A percentile compares a stretch with the other conserved stretches of the same genome.
These are phyloP conservation scores for Monilinia aucupariae DNA, from an alignment of 2,329 filamentous ascomycete species.

Conservation along the genomic window DNA sequence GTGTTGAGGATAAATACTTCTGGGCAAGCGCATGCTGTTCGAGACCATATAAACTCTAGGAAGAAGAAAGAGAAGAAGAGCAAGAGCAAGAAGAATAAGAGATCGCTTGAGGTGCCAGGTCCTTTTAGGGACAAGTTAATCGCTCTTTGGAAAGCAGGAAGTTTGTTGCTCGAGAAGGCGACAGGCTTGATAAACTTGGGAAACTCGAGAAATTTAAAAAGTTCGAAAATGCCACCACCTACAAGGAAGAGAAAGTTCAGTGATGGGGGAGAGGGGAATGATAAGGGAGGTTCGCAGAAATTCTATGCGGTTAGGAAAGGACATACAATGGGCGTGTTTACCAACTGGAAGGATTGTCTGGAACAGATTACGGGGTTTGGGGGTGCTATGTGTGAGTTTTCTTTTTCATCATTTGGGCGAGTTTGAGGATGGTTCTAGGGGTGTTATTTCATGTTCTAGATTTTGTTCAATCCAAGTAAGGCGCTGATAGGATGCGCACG, in stretches of 20 bases:
- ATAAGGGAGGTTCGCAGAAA: constrained; percentile 13
- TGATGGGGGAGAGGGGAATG: constrained; percentile 12
- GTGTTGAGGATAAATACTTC: no score
- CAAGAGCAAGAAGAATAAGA: neutral
- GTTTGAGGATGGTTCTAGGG: neutral
- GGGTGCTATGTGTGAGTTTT: constrained; percentile 61
- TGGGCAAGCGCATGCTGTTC: no score
- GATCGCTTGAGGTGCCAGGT: neutral
- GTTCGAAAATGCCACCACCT: constrained; percentile 18
- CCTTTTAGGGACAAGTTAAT: neutral
- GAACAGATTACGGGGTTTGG: constrained; percentile 54
- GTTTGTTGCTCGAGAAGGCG: neutral
- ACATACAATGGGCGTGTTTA: constrained; percentile 55
- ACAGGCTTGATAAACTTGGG: neutral
- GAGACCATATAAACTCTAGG: no score
- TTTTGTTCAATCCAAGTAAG: neutral
- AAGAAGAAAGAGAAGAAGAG: no score
- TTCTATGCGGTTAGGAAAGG: constrained; percentile 60
- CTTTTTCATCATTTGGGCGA: neutral
- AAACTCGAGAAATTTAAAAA: neutral
- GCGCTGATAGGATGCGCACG: neutral
- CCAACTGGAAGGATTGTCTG: constrained; percentile 56
- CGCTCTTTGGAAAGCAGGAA: neutral
- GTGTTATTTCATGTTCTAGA: constrained; percentile 11
- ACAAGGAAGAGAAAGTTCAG: constrained; percentile 31